Evolutionary conservation across 1,284 basidiomycete genomes (phyloP).

Genomic region (Ustilago loliicola): DNA sequence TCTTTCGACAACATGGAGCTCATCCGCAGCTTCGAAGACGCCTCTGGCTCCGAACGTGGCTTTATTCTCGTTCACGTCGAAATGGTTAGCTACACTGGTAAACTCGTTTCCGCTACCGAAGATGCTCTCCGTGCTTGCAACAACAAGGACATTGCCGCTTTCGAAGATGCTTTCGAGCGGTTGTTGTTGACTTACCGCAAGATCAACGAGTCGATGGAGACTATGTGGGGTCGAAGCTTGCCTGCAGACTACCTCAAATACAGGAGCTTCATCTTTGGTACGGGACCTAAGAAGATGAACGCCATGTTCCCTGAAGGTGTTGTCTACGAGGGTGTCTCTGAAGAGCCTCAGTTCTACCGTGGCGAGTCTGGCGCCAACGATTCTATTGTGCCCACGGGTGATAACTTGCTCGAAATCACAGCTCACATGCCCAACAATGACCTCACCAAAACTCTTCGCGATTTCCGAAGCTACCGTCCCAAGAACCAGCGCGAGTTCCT

Average conservation of each 20-base stretch:
- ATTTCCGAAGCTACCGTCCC: constrained; percentile 67
- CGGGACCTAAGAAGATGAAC: constrained; percentile 63
- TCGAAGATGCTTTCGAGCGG: constrained; percentile 54
- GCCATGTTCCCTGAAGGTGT: constrained; percentile 68
- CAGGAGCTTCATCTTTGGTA: constrained; percentile 68
- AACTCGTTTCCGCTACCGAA: constrained; percentile 57
- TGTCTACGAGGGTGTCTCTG: constrained; percentile 60
- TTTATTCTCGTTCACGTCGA: constrained; percentile 65
- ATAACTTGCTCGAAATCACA: constrained; percentile 69
- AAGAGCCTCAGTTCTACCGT: constrained; percentile 53
- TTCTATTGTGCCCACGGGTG: constrained; percentile 58
- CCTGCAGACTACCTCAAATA: constrained; percentile 65
- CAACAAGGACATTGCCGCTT: constrained; percentile 40
- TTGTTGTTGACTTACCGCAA: constrained; percentile 54
- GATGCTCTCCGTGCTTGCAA: constrained; percentile 55
- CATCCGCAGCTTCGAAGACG: constrained; percentile 64
- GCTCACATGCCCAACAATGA: constrained; percentile 64
- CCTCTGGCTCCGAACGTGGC: constrained; percentile 58
- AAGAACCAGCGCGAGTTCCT: constrained; percentile 61
- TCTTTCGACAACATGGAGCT: constrained; percentile 66
- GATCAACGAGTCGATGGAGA: constrained; percentile 67
- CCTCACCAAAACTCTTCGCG: constrained; percentile 64
- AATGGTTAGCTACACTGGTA: constrained; percentile 65
- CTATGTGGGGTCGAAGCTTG: constrained; percentile 63
- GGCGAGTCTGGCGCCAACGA: constrained; percentile 66